Evolutionary conservation across 306 rosid genomes (phyloP).

Genomic region (Vigna nakashimae): DNA sequence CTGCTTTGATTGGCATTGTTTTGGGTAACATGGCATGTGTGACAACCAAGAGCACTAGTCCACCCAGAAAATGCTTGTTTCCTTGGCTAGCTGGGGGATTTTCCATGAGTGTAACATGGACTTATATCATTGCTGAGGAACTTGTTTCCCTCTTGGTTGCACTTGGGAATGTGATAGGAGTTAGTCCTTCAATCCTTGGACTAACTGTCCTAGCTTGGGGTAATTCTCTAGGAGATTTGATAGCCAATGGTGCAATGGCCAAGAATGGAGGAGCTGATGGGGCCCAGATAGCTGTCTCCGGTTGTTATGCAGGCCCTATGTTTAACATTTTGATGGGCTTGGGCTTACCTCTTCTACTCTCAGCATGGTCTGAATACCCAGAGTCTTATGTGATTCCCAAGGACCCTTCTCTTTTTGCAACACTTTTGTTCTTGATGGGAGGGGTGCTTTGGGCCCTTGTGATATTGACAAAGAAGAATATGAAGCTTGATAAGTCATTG

Average conservation of each 20-base stretch:
- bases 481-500: conserved; percentile 37
- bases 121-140: conserved; percentile 44
- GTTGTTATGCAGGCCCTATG: conserved; percentile 45
- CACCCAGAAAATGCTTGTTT: conserved; percentile 44
- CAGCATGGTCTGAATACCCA: conserved; percentile 45
- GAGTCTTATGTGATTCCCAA: conserved; percentile 42
- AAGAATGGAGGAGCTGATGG: conserved; percentile 44
- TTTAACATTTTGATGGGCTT: conserved; percentile 45
- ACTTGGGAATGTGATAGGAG: conserved; percentile 37
- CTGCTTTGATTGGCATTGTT: conserved; percentile 42
- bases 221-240: conserved; percentile 43
- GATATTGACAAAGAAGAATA: conserved; percentile 32
- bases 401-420: conserved; percentile 36
- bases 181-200: conserved; percentile 46
- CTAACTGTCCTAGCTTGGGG: conserved; percentile 44
- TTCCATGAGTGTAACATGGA: conserved; percentile 49
- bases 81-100: conserved; percentile 46
- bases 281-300: conserved; percentile 43
- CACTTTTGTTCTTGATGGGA: conserved; percentile 37
- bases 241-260: conserved; percentile 47
- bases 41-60: conserved; percentile 41
- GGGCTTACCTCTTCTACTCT: conserved; percentile 46
- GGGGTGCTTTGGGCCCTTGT: conserved; percentile 44
- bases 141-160: conserved; percentile 41
- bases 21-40: conserved; percentile 47